Conservation (phyloP, 2,329 filamentous ascomycete genomes). For the Niveomyces coronatus region DNA sequence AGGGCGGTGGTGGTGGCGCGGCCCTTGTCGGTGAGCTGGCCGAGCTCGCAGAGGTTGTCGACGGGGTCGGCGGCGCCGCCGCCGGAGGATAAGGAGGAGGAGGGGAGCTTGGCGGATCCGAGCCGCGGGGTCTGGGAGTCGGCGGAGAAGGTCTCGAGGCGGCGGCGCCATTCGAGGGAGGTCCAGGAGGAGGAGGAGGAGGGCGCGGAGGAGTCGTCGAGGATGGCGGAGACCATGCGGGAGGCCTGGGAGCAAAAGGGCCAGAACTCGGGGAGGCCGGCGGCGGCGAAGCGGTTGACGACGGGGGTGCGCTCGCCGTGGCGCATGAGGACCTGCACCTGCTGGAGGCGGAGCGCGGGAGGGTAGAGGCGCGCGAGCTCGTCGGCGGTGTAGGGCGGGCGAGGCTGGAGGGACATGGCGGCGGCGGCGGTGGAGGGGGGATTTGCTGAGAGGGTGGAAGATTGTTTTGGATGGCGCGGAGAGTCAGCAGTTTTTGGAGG, state of each 20-base stretch:
- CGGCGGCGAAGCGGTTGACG: slow-evolving; percentile 76
- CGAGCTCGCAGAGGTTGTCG: slow-evolving; percentile 72
- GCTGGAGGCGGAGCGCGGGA: slow-evolving; percentile 64
- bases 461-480: background rate
- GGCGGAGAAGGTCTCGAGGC: slow-evolving; percentile 68
- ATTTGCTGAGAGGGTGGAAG: background rate
- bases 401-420: slow-evolving; percentile 67
- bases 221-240: slow-evolving; percentile 49
- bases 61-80: slow-evolving; percentile 54
- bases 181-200: slow-evolving; percentile 29
- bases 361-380: slow-evolving; percentile 81
- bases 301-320: slow-evolving; percentile 80
- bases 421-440: background rate
- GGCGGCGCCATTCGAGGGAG: slow-evolving; percentile 52
- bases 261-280: slow-evolving; percentile 62
- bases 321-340: slow-evolving; percentile 78
- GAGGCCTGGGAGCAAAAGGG: slow-evolving; percentile 77
- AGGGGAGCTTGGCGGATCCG: no score
- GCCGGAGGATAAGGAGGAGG: no score
- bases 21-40: slow-evolving; percentile 67
- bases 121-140: slow-evolving; percentile 26
- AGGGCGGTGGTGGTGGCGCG: slow-evolving; percentile 61
- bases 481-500: no score
- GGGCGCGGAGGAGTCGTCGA: slow-evolving; percentile 28
- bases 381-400: slow-evolving; percentile 65